Evolutionary conservation across 495 filamentous ascomycete genomes (phyloP).

Genomic region (Penicillium desertorum): DNA sequence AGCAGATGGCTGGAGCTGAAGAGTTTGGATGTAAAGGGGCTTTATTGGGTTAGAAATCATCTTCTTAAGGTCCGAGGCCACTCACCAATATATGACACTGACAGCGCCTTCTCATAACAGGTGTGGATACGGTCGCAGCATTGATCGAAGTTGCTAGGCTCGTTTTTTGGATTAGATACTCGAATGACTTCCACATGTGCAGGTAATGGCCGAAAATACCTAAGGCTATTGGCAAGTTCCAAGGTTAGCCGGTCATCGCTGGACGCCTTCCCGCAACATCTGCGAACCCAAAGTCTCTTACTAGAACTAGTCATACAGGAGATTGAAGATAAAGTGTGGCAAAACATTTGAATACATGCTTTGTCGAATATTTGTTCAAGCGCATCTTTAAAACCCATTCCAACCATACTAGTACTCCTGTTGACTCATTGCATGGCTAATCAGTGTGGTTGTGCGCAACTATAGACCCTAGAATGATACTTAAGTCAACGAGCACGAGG

Average conservation of each 20-base stretch:
- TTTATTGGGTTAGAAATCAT: neutral
- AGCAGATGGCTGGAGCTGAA: neutral
- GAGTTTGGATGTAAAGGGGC: neutral
- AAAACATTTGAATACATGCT: neutral
- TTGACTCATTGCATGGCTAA: neutral
- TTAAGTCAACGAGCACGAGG: neutral
- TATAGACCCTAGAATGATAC: neutral
- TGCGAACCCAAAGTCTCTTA: slow-evolving; percentile 11
- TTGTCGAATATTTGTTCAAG: neutral
- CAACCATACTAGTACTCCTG: neutral
- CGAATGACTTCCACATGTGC: neutral
- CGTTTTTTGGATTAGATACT: neutral
- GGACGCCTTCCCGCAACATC: slow-evolving; percentile 27
- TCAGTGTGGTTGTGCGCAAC: neutral
- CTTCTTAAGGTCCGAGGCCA: neutral
- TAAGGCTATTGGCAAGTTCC: neutral
- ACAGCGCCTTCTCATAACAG: slow-evolving; percentile 19
- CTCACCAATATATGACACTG: neutral
- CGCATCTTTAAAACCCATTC: neutral
- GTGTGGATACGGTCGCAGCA: slow-evolving; percentile 1
- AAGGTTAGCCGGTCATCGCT: neutral
- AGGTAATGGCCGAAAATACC: neutral
- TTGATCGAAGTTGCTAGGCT: neutral
- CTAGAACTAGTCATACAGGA: neutral
- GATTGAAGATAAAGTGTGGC: neutral